Evolutionary conservation across 768 basidiomycete species (phyloP).

Genomic region (Coprinopsis sp.): DNA sequence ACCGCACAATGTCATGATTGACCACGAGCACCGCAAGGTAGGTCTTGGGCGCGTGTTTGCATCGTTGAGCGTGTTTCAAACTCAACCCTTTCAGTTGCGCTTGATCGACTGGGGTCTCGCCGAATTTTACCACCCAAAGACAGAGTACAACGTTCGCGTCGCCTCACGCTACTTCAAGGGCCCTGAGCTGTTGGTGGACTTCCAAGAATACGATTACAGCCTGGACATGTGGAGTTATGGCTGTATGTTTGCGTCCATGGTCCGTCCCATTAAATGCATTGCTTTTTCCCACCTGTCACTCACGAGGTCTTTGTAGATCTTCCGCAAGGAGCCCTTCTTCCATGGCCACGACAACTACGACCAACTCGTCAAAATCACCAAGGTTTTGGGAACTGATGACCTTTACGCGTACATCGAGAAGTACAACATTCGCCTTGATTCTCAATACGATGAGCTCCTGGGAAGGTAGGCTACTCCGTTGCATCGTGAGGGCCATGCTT

Average conservation of each 20-base stretch:
- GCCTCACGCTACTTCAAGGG: constrained; percentile 98
- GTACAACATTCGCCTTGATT: constrained; percentile 92
- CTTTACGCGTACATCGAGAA: constrained; percentile 89
- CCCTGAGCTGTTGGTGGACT: constrained; percentile 93
- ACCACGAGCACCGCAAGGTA: constrained; percentile 94
- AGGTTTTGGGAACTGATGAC: constrained; percentile 96
- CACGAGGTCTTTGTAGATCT: constrained; percentile 57
- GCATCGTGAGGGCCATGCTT: constrained; percentile 3
- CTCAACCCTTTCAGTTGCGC: constrained; percentile 55
- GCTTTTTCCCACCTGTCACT: constrained; percentile 5
- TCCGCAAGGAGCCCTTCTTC: constrained; percentile 99
- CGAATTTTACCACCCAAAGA: constrained; percentile 97
- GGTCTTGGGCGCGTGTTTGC: constrained; percentile 14
- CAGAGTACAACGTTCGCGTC: constrained; percentile 97
- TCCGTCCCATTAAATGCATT: constrained; percentile 41
- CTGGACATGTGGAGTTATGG: constrained; percentile 99
- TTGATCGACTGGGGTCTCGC: constrained; percentile 99
- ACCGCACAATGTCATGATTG: constrained; percentile 99
- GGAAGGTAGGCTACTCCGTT: constrained; percentile 51
- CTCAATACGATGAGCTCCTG: constrained; percentile 94
- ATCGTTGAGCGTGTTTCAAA: constrained; percentile 9
- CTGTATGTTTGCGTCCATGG: constrained; percentile 99
- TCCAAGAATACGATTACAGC: constrained; percentile 98
- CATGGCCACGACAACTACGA: constrained; percentile 99
- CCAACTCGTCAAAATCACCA: constrained; percentile 96